These are phyloP conservation scores for Kluyveromyces marxianus DNA, from an alignment of 1,139 yeast genomes.

Conservation along the genomic window DNA sequence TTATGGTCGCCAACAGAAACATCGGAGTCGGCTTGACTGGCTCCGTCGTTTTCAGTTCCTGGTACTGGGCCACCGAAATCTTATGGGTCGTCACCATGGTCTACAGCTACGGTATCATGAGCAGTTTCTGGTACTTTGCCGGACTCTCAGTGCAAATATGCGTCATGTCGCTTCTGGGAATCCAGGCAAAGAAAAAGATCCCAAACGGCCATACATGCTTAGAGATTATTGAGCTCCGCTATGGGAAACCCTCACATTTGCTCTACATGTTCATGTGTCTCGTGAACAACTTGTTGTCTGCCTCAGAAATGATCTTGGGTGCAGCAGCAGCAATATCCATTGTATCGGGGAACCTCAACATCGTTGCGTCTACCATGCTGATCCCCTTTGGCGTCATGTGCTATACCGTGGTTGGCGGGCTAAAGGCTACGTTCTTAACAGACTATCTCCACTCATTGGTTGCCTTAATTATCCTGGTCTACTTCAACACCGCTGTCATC, in stretches of 20 bases:
- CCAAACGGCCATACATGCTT: constrained; percentile 29
- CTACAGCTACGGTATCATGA: constrained; percentile 11
- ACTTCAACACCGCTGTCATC: constrained; percentile 17
- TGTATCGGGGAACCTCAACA: constrained; percentile 38
- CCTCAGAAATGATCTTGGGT: constrained; percentile 35
- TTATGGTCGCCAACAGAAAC: constrained; percentile 36
- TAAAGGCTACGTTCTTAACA: constrained; percentile 42
- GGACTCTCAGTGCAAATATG: constrained; percentile 13
- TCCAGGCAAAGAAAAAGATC: constrained; percentile 12
- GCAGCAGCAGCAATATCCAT: constrained; percentile 35
- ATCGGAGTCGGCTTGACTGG: constrained; percentile 36
- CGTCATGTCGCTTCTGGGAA: constrained; percentile 12
- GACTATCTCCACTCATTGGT: constrained; percentile 33
- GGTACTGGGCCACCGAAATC: constrained; percentile 42
- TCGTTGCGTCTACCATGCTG: constrained; percentile 42
- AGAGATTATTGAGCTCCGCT: constrained; percentile 31
- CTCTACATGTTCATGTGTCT: constrained; percentile 32
- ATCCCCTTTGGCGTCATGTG: constrained; percentile 47
- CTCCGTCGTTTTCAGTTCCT: constrained; percentile 33
- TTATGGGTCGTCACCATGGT: constrained; percentile 27
- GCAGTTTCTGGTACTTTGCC: constrained; percentile 13
- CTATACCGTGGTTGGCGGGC: constrained; percentile 47
- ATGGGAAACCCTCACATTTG: constrained; percentile 38
- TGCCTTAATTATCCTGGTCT: constrained; percentile 12
- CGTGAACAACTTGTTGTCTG: constrained; percentile 32